Evolutionary conservation across 768 basidiomycete genomes (phyloP).

Genomic region (Phanerodontia chrysosporium): DNA sequence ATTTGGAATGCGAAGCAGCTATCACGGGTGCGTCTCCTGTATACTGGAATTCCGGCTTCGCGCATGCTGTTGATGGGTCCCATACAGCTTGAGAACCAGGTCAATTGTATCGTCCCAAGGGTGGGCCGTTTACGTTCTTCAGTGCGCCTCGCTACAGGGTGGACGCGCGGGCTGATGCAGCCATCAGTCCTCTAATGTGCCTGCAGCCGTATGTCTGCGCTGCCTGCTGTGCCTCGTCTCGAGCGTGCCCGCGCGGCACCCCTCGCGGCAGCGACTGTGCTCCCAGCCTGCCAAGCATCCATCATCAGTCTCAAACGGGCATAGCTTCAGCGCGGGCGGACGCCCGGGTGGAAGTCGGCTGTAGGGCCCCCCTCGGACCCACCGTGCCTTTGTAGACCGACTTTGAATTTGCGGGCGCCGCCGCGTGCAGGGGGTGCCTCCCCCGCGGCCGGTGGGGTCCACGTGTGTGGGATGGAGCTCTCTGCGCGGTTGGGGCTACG

Average conservation of each 20-base stretch:
- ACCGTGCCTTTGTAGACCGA: constrained; percentile 7
- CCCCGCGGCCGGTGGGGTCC: background rate
- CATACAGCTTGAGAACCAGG: constrained; percentile 4
- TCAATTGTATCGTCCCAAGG: background rate
- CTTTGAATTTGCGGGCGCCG: constrained; percentile 2
- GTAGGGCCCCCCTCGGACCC: background rate
- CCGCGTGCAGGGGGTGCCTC: constrained; percentile 3
- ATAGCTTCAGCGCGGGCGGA: constrained; percentile 6
- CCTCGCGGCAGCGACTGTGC: background rate
- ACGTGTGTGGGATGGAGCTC: constrained; percentile 4
- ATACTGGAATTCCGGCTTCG: constrained; percentile 7
- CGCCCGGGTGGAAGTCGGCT: constrained; percentile 12
- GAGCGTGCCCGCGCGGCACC: background rate
- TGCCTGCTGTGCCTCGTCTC: background rate
- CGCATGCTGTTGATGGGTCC: constrained; percentile 5
- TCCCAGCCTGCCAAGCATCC: constrained; percentile 6
- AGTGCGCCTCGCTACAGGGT: background rate
- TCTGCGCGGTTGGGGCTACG: background rate
- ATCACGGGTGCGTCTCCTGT: constrained; percentile 9
- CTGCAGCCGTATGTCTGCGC: background rate
- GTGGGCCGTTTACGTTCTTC: background rate
- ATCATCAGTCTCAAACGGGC: constrained; percentile 12
- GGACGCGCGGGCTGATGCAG: background rate
- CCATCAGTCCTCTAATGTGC: background rate
- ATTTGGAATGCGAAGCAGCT: constrained; percentile 1